Base-by-base conservation (phyloP, 352 stramenopile species). In the Phytophthora brassicae region DNA sequence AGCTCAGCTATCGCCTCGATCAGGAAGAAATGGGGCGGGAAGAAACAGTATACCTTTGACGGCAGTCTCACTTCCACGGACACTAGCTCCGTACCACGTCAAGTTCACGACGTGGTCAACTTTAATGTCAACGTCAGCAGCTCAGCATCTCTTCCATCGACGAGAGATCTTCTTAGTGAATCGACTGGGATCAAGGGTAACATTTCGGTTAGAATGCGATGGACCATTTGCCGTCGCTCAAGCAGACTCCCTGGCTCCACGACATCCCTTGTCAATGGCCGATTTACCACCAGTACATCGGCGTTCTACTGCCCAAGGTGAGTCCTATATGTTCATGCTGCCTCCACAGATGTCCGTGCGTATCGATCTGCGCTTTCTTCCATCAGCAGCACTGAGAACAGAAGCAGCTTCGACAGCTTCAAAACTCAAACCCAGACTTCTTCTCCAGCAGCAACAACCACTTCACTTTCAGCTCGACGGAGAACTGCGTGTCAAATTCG, bases 71-170 rank as follows among this genome's bases (percentile, higher is more conserved):
- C 36, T 24, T 6, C 47, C 36, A 29, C 56, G 14, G 12, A 20
- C 35, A 16, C 19, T 67, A 4, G 13, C 41, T 22, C 31, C 42
- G 23, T 84, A 86, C 35, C 76, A 87, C 54, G 66, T 88, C 65
- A 79, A 78, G 47, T 94, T 94, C 60, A 88, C 78, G 39, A 92
- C 81, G 19, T 94, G 81, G 83, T 87, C 78, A 12, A 89, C 79
- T 13, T 42, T 88, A 12, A 53, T 75, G 19, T 59, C 61, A 16
- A 54, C 20, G 2, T 49, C 65, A 5, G 52, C 69, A 19, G 57
- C 54, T 35, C 58, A 61, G 23, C 74, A 92, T 48, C 43, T 50
- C 2, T 87, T 83, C 49, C 83, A 90, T 39, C 71, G 59, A 7
- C 71, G 74, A 12, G 67, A 88, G 31, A 26, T 92, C 13, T 72